Evolutionary conservation across 257 asterid genomes (phyloP).

Genomic region (Ballota nigra): DNA sequence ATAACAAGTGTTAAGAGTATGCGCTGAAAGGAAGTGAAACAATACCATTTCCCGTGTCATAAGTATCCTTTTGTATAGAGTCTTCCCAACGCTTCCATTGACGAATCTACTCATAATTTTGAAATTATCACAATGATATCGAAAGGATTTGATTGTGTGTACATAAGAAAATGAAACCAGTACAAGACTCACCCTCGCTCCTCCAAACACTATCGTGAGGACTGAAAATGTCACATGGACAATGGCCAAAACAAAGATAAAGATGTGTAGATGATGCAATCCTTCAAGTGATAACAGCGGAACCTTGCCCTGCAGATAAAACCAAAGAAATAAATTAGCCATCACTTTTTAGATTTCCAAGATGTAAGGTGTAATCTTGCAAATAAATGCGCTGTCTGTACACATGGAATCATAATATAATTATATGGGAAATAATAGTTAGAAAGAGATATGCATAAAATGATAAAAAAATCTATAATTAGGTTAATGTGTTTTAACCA

Average conservation of each 20-base stretch:
- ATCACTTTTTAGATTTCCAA: conserved; percentile 2
- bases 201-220: conserved; percentile 73
- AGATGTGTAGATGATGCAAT: conserved; percentile 78
- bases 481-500: background rate
- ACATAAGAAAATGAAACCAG: background rate
- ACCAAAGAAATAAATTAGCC: background rate
- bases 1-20: background rate
- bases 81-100: conserved; percentile 98
- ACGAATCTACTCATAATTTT: conserved; percentile 54
- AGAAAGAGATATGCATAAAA: background rate
- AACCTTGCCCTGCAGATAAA: conserved; percentile 51
- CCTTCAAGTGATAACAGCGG: conserved; percentile 76
- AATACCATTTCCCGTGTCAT: conserved; percentile 50
- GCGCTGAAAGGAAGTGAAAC: background rate
- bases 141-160: background rate
- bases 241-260: conserved; percentile 80
- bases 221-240: conserved; percentile 81
- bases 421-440: background rate
- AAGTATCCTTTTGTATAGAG: conserved; percentile 60
- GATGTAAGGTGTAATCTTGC: background rate
- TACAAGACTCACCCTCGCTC: conserved; percentile 49
- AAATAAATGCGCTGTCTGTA: background rate
- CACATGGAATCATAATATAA: background rate
- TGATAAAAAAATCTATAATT: background rate
- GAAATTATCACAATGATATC: background rate